These are phyloP conservation scores for Hyparrhenia diplandra DNA, from an alignment of 176 grass and related monocot species.

Conservation along the genomic window DNA sequence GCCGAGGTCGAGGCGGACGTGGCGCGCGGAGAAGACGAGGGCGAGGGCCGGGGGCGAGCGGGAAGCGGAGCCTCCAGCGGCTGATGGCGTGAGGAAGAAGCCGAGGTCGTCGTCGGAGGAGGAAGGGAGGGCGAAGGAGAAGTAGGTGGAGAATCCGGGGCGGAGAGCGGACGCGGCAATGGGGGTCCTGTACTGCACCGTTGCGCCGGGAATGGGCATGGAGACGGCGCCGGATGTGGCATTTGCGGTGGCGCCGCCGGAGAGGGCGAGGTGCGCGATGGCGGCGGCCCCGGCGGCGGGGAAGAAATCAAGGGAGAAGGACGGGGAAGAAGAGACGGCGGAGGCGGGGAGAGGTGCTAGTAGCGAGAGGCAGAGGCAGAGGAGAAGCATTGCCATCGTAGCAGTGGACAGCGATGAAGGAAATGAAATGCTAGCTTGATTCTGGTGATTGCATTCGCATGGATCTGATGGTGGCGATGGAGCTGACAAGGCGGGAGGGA, in stretches of 20 bases:
- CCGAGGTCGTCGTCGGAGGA: constrained; percentile 15
- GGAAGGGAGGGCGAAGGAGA: constrained; percentile 63
- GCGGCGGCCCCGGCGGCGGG: constrained; percentile 35
- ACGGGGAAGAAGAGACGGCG: not conserved
- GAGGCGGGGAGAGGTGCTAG: not conserved
- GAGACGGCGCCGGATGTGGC: constrained; percentile 32
- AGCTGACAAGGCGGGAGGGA: too few species aligned
- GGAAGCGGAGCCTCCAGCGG: not conserved
- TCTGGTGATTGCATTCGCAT: too few species aligned
- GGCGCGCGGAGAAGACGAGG: constrained; percentile 12
- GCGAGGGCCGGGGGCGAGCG: constrained; percentile 18
- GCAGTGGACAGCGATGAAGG: too few species aligned
- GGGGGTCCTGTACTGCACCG: constrained; percentile 40
- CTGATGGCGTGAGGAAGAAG: constrained; percentile 48
- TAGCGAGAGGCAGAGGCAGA: not conserved
- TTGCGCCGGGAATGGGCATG: constrained; percentile 37
- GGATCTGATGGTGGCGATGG: too few species aligned
- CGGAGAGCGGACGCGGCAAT: constrained; percentile 1
- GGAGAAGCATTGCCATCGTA: too few species aligned
- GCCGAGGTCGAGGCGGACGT: constrained; percentile 35
- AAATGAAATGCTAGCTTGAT: too few species aligned
- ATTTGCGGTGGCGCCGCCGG: constrained; percentile 38
- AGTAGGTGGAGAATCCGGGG: constrained; percentile 68
- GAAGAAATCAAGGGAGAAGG: constrained; percentile 63
- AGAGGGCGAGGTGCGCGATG: constrained; percentile 50